phyloP scores from a whole-genome alignment of 2,329 filamentous ascomycete genomes.

The Lasiodiplodia gonubiensis region DNA sequence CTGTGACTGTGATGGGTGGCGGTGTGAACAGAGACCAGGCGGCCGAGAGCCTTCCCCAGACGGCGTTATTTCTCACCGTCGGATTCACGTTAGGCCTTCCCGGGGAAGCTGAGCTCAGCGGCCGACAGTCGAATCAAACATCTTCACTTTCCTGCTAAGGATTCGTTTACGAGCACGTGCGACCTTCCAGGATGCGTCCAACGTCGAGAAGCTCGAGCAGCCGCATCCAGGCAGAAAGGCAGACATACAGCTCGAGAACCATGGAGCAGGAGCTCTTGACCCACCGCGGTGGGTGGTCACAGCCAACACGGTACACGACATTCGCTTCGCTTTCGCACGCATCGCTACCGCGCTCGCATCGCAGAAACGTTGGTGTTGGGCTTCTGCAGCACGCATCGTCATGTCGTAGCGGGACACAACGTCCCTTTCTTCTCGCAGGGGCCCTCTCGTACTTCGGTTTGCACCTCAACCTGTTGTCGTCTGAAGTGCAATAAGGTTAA shows the following conservation, averaged over 20 bases:
- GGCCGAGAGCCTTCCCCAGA: not conserved
- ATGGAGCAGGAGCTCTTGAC: not conserved
- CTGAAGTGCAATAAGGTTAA: not conserved
- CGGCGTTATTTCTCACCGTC: not conserved
- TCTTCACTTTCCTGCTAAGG: not conserved
- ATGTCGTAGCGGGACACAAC: not conserved
- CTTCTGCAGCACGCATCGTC: not conserved
- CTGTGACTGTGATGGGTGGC: not conserved
- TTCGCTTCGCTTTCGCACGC: conserved; percentile 5
- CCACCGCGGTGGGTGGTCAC: not conserved
- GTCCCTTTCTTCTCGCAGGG: conserved; percentile 1
- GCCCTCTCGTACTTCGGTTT: not conserved
- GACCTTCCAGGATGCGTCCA: not conserved
- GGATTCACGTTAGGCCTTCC: not conserved
- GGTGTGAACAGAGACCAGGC: not conserved
- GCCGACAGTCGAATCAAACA: not conserved
- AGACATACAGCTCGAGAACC: conserved; percentile 4
- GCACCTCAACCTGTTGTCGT: not conserved
- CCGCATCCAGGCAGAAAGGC: conserved; percentile 3
- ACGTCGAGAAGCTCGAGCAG: not conserved
- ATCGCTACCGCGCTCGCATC: conserved; percentile 13
- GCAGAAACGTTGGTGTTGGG: conserved; percentile 6
- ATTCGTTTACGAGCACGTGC: not conserved
- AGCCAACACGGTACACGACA: conserved; percentile 1
- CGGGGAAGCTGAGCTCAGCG: conserved; percentile 18